These are phyloP conservation scores for Brassica rapa DNA, from an alignment of 345 rosid species.

Conservation along the genomic window DNA sequence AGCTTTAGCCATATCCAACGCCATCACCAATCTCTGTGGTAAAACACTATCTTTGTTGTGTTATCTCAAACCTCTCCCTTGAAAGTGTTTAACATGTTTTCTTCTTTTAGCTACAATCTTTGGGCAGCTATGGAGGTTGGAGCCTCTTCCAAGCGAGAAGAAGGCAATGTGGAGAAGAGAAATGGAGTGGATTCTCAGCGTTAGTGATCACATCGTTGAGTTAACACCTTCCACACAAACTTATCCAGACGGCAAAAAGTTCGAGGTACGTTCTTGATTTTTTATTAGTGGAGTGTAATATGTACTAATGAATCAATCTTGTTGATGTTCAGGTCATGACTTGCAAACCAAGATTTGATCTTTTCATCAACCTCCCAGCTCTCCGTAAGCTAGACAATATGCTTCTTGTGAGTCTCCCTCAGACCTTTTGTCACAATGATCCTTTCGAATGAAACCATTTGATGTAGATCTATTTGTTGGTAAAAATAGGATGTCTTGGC, in stretches of 20 bases:
- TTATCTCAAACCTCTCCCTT: not conserved
- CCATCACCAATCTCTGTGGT: conserved; percentile 97
- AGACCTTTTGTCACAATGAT: not conserved
- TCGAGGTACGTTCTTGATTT: conserved; percentile 57
- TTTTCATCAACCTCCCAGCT: conserved; percentile 88
- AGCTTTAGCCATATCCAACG: conserved; percentile 86
- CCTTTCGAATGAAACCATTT: not conserved
- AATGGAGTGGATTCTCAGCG: conserved; percentile 84
- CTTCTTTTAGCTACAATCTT: conserved; percentile 66
- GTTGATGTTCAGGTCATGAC: conserved; percentile 71
- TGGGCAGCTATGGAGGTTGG: conserved; percentile 96
- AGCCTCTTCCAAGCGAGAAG: conserved; percentile 70
- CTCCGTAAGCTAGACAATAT: conserved; percentile 82
- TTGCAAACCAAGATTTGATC: conserved; percentile 86
- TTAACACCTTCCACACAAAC: conserved; percentile 90
- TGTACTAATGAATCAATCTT: not conserved
- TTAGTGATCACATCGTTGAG: conserved; percentile 89
- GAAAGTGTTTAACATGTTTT: not conserved
- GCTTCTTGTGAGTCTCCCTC: conserved; percentile 74
- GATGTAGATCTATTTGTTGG: not conserved
- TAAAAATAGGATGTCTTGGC: conserved; percentile 73
- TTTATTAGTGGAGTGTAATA: not conserved
- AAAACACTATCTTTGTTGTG: not conserved
- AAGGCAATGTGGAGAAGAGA: conserved; percentile 94
- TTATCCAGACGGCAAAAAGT: conserved; percentile 81